Evolutionary conservation across 2,329 filamentous ascomycete species (phyloP).

Genomic region (Alternaria solani): DNA sequence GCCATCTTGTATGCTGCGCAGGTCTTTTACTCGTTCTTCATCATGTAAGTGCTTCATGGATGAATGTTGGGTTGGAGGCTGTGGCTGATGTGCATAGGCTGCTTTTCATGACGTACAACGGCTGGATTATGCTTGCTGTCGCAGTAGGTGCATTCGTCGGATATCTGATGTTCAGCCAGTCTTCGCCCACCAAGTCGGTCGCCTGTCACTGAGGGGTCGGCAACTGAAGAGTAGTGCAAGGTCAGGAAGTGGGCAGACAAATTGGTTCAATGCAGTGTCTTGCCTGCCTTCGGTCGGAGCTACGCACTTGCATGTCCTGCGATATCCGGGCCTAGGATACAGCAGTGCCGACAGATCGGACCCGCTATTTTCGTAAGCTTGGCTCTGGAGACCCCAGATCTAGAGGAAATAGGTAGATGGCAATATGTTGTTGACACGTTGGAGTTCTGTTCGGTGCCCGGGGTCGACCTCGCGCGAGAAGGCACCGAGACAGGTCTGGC

Average conservation of each 20-base stretch:
- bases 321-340: constrained; percentile 11
- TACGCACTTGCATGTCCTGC: constrained; percentile 5
- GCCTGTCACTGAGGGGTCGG: constrained; percentile 76
- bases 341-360: not conserved
- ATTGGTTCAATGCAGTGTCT: not conserved
- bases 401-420: not conserved
- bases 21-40: constrained; percentile 99
- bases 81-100: constrained; percentile 68
- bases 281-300: not conserved
- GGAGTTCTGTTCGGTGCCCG: not conserved
- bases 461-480: constrained; percentile 14
- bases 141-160: constrained; percentile 88
- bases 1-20: constrained; percentile 86
- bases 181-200: constrained; percentile 79
- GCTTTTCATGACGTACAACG: constrained; percentile 99
- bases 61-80: not conserved
- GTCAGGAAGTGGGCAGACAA: no score
- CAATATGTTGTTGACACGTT: not conserved
- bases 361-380: not conserved
- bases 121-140: constrained; percentile 94
- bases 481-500: constrained; percentile 13
- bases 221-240: not conserved
- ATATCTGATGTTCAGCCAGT: constrained; percentile 78
- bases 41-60: constrained; percentile 78
- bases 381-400: not conserved